These are phyloP conservation scores for Hygrophoropsis aurantiaca DNA, from an alignment of 768 basidiomycete genomes.

Conservation along the genomic window DNA sequence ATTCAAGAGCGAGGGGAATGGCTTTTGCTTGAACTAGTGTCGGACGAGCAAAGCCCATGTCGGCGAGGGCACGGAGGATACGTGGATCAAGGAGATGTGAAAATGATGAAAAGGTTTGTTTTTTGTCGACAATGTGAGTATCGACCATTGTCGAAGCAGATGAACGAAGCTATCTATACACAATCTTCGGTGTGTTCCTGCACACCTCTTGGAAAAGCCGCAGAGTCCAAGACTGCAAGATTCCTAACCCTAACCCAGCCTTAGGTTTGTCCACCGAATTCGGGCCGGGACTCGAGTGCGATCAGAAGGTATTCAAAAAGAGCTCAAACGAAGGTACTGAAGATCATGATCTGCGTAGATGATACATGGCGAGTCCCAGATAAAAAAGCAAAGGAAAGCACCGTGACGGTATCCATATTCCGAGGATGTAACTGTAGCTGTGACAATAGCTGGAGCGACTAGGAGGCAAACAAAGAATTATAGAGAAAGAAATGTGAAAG, in stretches of 20 bases:
- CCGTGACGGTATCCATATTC: neutral
- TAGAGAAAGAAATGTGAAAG: neutral
- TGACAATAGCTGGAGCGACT: neutral
- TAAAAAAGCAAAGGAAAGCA: neutral
- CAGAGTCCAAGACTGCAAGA: too few species aligned
- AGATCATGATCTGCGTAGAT: too few species aligned
- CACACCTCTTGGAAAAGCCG: too few species aligned
- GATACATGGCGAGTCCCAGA: too few species aligned
- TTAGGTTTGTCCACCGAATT: too few species aligned
- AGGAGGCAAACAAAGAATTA: neutral
- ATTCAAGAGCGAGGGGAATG: conserved; percentile 89
- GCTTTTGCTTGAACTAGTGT: conserved; percentile 91
- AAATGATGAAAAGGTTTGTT: conserved; percentile 57
- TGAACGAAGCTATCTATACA: too few species aligned
- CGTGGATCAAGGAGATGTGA: conserved; percentile 82
- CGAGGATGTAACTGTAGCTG: conserved; percentile 3
- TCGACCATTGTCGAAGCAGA: too few species aligned
- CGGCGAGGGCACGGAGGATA: conserved; percentile 84
- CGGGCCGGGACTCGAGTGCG: too few species aligned
- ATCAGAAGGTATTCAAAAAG: too few species aligned
- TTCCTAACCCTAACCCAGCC: too few species aligned
- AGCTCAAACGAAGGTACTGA: too few species aligned
- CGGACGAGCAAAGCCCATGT: conserved; percentile 85
- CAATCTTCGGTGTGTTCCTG: too few species aligned
- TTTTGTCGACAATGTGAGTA: conserved; percentile 44